These are phyloP conservation scores for Boletellus deceptivus DNA, from an alignment of 1,284 basidiomycete species.

Conservation along the genomic window DNA sequence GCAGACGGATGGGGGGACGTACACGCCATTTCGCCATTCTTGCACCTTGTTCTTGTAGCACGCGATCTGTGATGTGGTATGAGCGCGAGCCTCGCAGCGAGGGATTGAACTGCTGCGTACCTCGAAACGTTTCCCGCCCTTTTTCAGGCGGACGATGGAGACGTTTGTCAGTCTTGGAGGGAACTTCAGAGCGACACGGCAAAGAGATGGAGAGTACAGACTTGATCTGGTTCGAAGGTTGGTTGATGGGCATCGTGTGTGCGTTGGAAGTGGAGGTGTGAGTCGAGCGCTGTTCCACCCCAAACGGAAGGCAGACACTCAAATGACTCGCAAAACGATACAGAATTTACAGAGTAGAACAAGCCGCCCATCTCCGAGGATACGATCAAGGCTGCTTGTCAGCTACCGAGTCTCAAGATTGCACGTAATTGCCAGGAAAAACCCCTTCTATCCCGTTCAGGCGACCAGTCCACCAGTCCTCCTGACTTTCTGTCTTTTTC, in stretches of 20 bases:
- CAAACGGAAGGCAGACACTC: slow-evolving; percentile 5
- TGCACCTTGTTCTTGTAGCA: slow-evolving; percentile 99
- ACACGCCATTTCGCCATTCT: slow-evolving; percentile 93
- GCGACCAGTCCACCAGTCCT: slow-evolving; percentile 99
- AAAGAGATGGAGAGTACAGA: slow-evolving; percentile 26
- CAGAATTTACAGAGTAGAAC: not conserved
- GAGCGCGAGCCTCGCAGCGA: not conserved
- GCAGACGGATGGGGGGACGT: slow-evolving; percentile 30
- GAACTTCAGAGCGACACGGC: slow-evolving; percentile 5
- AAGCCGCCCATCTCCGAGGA: not conserved
- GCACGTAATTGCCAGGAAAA: slow-evolving; percentile 79
- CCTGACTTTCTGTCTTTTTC: slow-evolving; percentile 78
- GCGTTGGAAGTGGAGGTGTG: not conserved
- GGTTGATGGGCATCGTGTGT: slow-evolving; percentile 59
- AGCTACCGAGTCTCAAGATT: slow-evolving; percentile 19
- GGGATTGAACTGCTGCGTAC: slow-evolving; percentile 38
- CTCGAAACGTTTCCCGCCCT: slow-evolving; percentile 97
- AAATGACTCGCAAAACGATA: not conserved
- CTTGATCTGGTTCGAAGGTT: slow-evolving; percentile 89
- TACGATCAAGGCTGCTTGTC: not conserved
- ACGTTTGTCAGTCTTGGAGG: slow-evolving; percentile 85
- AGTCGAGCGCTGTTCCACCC: not conserved
- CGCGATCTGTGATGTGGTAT: slow-evolving; percentile 67
- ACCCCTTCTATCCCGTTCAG: slow-evolving; percentile 85
- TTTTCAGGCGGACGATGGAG: slow-evolving; percentile 92